Evolutionary conservation across 148 eudicot species (phyloP).

Genomic region (Nepenthes mirabilis): DNA sequence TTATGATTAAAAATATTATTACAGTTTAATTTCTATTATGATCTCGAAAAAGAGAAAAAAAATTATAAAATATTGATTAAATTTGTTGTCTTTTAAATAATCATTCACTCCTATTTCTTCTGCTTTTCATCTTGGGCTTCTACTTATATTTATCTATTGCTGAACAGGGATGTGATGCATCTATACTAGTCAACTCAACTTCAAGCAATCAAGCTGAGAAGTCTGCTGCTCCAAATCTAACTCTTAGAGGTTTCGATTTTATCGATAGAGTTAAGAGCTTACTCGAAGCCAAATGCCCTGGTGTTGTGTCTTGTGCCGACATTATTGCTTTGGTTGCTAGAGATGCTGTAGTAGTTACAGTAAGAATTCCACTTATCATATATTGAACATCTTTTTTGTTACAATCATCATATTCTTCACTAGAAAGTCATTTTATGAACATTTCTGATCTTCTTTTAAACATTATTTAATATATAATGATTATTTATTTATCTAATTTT

Average conservation of each 20-base stretch:
- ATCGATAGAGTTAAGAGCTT: conserved; percentile 22
- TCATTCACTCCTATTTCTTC: not conserved
- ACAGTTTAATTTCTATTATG: too few species aligned
- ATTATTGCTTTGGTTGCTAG: conserved; percentile 44
- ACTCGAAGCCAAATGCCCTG: conserved; percentile 38
- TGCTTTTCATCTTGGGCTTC: not conserved
- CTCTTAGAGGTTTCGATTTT: conserved; percentile 29
- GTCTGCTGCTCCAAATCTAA: conserved; percentile 19
- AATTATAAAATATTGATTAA: not conserved
- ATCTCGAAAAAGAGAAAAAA: too few species aligned
- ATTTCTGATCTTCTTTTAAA: too few species aligned
- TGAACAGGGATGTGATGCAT: conserved; percentile 32
- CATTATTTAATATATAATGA: conserved; percentile 4
- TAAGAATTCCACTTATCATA: conserved; percentile 4
- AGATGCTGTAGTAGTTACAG: conserved; percentile 30
- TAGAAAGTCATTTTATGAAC: too few species aligned
- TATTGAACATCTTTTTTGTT: too few species aligned
- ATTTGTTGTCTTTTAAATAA: not conserved
- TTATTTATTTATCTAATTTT: not conserved
- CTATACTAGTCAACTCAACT: conserved; percentile 21
- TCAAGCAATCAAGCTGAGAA: conserved; percentile 24
- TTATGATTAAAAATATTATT: too few species aligned
- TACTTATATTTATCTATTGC: not conserved
- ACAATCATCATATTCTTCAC: too few species aligned
- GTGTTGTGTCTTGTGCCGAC: conserved; percentile 56